A percentile compares a stretch with the other conserved stretches of the same genome.
Conservation (phyloP, 2,329 filamentous ascomycete genomes). For the Pseudocercospora ulei region DNA sequence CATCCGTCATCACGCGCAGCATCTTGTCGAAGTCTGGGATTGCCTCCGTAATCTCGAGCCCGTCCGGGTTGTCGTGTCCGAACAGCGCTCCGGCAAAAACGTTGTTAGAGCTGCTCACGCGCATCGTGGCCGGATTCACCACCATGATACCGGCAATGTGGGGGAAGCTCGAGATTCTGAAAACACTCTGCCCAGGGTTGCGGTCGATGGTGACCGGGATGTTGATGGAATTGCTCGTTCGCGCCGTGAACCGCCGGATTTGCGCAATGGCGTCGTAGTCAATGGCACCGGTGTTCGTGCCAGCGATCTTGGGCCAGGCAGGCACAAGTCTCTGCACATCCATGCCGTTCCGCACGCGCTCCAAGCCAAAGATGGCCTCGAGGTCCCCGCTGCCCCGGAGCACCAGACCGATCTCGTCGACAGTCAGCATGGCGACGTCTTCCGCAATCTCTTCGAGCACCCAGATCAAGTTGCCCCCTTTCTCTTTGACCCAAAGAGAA, state of each 20-base stretch:
- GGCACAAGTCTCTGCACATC: conserved; percentile 72
- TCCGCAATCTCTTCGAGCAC: conserved; percentile 96
- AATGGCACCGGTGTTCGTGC: conserved; percentile 60
- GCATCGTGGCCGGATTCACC: conserved; percentile 64
- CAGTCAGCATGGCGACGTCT: conserved; percentile 66
- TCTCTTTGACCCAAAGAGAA: conserved; percentile 98
- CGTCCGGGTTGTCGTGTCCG: conserved; percentile 74
- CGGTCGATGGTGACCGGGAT: conserved; percentile 77
- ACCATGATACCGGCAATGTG: conserved; percentile 97
- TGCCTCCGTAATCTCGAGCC: conserved; percentile 65
- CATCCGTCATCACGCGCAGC: conserved; percentile 68
- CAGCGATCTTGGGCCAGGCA: conserved; percentile 65
- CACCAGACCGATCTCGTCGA: conserved; percentile 69
- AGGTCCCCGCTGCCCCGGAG: conserved; percentile 62
- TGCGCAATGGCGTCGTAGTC: conserved; percentile 67
- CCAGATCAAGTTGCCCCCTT: conserved; percentile 87
- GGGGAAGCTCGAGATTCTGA: conserved; percentile 86
- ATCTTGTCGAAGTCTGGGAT: conserved; percentile 83
- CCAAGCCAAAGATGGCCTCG: conserved; percentile 76
- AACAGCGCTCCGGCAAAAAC: conserved; percentile 91
- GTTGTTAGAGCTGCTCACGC: conserved; percentile 84
- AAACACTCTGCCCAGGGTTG: conserved; percentile 56
- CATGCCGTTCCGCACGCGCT: conserved; percentile 55
- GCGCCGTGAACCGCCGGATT: conserved; percentile 73
- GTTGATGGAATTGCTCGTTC: conserved; percentile 64